These are phyloP conservation scores for Taphrina populina DNA, from an alignment of 1,139 yeast genomes.

Conservation along the genomic window DNA sequence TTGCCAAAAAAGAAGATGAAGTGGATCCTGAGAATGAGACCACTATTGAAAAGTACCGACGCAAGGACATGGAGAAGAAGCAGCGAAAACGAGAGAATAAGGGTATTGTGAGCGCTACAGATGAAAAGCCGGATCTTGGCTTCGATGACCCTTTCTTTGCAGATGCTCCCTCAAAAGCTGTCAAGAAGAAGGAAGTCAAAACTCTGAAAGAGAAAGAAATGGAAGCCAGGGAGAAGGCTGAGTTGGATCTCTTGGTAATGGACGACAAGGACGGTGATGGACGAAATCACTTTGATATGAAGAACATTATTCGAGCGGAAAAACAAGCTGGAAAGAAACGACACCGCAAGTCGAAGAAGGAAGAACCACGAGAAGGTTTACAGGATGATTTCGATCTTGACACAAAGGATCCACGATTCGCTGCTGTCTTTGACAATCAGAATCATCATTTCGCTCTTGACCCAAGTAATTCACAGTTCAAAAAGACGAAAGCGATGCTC, in stretches of 20 bases:
- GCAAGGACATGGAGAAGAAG: slow-evolving; percentile 91
- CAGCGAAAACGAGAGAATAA: slow-evolving; percentile 63
- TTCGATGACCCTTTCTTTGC: slow-evolving; percentile 40
- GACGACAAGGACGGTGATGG: slow-evolving; percentile 56
- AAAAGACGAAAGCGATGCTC: slow-evolving; percentile 83
- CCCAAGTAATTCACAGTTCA: slow-evolving; percentile 74
- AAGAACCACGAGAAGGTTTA: slow-evolving; percentile 46
- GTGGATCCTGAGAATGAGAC: slow-evolving; percentile 59
- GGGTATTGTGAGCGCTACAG: slow-evolving; percentile 41
- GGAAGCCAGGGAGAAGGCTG: slow-evolving; percentile 39
- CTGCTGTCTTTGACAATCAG: slow-evolving; percentile 66
- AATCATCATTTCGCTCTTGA: slow-evolving; percentile 89
- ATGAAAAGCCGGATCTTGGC: slow-evolving; percentile 40
- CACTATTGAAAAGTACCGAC: slow-evolving; percentile 75
- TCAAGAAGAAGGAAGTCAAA: slow-evolving; percentile 35
- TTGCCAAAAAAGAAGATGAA: slow-evolving; percentile 48
- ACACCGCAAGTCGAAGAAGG: slow-evolving; percentile 58
- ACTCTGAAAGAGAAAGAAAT: slow-evolving; percentile 34
- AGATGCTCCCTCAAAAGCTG: slow-evolving; percentile 46
- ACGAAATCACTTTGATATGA: slow-evolving; percentile 69
- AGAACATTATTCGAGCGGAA: slow-evolving; percentile 45
- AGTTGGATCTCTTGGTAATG: slow-evolving; percentile 57
- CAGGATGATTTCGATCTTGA: slow-evolving; percentile 56
- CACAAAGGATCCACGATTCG: slow-evolving; percentile 83
- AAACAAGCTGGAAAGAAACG: slow-evolving; percentile 61